Percentiles rank a stretch among this genome's conserved stretches.
Evolutionary conservation across 2,329 filamentous ascomycete species (phyloP).

Genomic region (Aspergillus pseudotamarii): DNA sequence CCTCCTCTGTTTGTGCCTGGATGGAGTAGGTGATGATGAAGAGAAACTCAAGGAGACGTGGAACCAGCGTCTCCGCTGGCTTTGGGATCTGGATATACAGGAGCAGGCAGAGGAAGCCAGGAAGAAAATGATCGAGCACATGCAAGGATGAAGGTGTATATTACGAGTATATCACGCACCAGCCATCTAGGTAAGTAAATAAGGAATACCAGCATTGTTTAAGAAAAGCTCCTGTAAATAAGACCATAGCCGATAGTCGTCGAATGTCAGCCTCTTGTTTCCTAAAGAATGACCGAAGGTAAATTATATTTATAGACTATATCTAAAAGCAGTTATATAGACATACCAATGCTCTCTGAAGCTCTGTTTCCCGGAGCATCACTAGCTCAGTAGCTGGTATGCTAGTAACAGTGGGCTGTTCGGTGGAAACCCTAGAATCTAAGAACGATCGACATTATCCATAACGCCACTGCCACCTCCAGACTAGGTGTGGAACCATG

Average conservation of each 20-base stretch:
- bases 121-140: constrained; percentile 17
- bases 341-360: not conserved
- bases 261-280: not conserved
- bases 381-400: not conserved
- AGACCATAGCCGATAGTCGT: not conserved
- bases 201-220: not conserved
- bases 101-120: constrained; percentile 29
- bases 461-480: not conserved
- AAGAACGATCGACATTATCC: not conserved
- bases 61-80: constrained; percentile 31
- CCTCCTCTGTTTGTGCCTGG: constrained; percentile 30
- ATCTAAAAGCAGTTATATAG: not conserved
- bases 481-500: not conserved
- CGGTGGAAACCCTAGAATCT: not conserved
- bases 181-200: not conserved
- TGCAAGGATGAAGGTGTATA: not conserved
- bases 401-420: not conserved
- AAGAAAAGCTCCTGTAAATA: not conserved
- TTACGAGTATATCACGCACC: not conserved
- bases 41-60: constrained; percentile 27
- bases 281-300: not conserved
- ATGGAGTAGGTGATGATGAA: constrained; percentile 31
- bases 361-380: not conserved
- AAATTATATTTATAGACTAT: not conserved
- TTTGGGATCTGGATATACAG: constrained; percentile 39